Evolutionary conservation across 345 rosid species (phyloP).

Genomic region (Pistacia atlantica): DNA sequence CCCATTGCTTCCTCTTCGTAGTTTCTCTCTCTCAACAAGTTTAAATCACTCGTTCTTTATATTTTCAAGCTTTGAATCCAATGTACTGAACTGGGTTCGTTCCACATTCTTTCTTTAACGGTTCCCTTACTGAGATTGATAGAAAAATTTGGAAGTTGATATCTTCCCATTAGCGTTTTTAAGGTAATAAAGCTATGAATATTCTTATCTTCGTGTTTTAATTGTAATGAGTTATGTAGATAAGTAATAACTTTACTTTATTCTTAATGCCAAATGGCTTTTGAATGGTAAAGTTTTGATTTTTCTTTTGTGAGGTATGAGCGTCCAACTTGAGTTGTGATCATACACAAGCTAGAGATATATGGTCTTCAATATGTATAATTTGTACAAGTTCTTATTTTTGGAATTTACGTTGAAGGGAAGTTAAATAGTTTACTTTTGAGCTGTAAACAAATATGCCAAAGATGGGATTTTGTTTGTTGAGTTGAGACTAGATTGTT

Average conservation of each 20-base stretch:
- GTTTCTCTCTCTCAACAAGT: background rate
- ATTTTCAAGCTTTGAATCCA: constrained; percentile 5
- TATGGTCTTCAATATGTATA: background rate
- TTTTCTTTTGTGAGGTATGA: background rate
- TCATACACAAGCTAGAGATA: background rate
- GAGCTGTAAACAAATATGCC: constrained; percentile 5
- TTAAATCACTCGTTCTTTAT: constrained; percentile 19
- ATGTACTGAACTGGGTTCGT: constrained; percentile 39
- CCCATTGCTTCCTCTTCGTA: background rate
- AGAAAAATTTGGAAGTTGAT: background rate
- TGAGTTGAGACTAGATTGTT: background rate
- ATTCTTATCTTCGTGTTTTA: constrained; percentile 4
- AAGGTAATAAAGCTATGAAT: constrained; percentile 22
- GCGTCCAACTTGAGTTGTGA: background rate
- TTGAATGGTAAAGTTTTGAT: background rate
- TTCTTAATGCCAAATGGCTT: background rate
- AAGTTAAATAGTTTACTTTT: background rate
- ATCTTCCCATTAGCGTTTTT: background rate
- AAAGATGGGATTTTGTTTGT: background rate
- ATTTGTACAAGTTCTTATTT: background rate
- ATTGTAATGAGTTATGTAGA: background rate
- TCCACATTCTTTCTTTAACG: constrained; percentile 8
- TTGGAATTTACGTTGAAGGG: background rate
- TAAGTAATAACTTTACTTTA: background rate
- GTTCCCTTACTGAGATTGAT: constrained; percentile 13